A percentile compares a stretch with the other conserved stretches of the same genome.
Evolutionary conservation across 805 yeast genomes (phyloP).

Genomic region (Wickerhamiella allomyrinae): DNA sequence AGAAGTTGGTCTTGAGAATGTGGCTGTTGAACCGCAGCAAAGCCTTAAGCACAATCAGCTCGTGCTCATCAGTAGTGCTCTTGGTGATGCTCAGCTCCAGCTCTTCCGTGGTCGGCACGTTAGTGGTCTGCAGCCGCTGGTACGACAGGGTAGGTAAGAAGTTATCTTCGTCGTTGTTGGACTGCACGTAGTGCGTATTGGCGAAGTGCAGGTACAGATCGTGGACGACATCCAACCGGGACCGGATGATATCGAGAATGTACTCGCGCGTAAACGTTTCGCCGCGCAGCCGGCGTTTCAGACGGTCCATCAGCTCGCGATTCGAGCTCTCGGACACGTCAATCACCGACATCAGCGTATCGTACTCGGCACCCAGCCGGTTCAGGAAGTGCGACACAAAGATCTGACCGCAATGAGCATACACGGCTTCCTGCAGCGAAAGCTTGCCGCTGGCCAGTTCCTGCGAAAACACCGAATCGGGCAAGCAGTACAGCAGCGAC

Average conservation of each 20-base stretch:
- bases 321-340: constrained; percentile 50
- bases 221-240: constrained; percentile 57
- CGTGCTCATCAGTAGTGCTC: constrained; percentile 64
- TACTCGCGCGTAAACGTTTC: constrained; percentile 85
- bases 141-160: constrained; percentile 56
- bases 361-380: constrained; percentile 83
- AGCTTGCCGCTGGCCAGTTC: constrained; percentile 60
- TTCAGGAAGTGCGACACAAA: constrained; percentile 91
- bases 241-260: constrained; percentile 60
- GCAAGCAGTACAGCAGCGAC: constrained; percentile 79
- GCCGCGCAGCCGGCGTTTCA: constrained; percentile 79
- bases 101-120: constrained; percentile 55
- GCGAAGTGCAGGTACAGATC: constrained; percentile 86
- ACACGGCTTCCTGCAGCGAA: constrained; percentile 86
- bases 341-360: constrained; percentile 48
- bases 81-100: constrained; percentile 31
- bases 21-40: constrained; percentile 73
- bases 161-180: constrained; percentile 23
- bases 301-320: constrained; percentile 59
- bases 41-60: constrained; percentile 66
- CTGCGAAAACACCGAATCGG: constrained; percentile 66
- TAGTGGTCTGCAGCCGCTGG: constrained; percentile 38
- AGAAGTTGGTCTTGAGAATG: constrained; percentile 85
- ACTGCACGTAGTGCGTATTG: constrained; percentile 68
- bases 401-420: constrained; percentile 85